Evolutionary conservation across 208 protist species (phyloP).

Genomic region (Crithidia mellificae): DNA sequence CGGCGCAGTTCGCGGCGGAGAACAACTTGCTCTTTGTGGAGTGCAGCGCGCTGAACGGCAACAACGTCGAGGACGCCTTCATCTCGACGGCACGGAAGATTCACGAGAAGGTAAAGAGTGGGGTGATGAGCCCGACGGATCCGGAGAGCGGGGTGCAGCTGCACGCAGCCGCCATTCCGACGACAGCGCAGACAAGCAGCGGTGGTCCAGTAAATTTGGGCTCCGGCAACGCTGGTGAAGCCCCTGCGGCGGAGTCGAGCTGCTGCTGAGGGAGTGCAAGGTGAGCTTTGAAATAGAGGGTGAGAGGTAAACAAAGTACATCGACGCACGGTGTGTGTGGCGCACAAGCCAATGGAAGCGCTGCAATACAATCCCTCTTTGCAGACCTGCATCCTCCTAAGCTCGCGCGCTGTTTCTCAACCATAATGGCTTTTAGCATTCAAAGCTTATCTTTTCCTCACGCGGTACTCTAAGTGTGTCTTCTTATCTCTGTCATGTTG

Average conservation of each 20-base stretch:
- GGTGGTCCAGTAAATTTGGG: slow-evolving; percentile 10
- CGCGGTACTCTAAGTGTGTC: too few relatives aligned
- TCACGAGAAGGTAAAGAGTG: slow-evolving; percentile 94
- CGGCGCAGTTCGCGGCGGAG: slow-evolving; percentile 93
- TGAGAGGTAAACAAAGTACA: too few relatives aligned
- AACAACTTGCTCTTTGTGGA: slow-evolving; percentile 96
- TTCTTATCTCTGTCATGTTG: too few relatives aligned
- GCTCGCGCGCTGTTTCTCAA: too few relatives aligned
- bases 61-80: slow-evolving; percentile 95
- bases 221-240: slow-evolving; percentile 1
- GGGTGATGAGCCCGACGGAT: slow-evolving; percentile 84
- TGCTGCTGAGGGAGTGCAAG: slow-evolving; percentile 9
- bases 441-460: too few relatives aligned
- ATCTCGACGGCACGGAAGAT: slow-evolving; percentile 91
- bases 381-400: too few relatives aligned
- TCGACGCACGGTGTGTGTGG: neutral
- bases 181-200: slow-evolving; percentile 19
- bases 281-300: too few relatives aligned
- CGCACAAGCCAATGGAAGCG: neutral
- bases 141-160: slow-evolving; percentile 84
- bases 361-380: too few relatives aligned
- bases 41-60: slow-evolving; percentile 91
- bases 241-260: slow-evolving; percentile 17
- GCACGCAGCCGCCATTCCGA: slow-evolving; percentile 51
- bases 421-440: too few relatives aligned